These are phyloP conservation scores for Metschnikowia lunata DNA, from an alignment of 805 yeast species.

Conservation along the genomic window DNA sequence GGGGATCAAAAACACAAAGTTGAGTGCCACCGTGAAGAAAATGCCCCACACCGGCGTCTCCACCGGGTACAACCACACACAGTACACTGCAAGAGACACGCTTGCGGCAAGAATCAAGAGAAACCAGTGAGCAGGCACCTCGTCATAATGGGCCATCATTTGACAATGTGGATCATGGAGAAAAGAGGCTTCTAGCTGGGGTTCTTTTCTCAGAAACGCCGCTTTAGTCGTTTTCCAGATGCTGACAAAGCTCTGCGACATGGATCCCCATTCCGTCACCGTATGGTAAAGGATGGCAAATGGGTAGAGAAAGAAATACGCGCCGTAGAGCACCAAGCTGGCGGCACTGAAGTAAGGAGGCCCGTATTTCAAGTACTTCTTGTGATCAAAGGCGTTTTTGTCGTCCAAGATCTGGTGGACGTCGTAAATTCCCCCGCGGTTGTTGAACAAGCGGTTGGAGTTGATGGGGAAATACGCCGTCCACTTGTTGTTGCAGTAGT, in stretches of 20 bases:
- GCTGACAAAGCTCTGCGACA: constrained; percentile 34
- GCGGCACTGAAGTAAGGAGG: constrained; percentile 68
- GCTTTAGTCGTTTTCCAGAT: constrained; percentile 28
- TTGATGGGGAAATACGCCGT: constrained; percentile 49
- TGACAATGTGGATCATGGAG: constrained; percentile 50
- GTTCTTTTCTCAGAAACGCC: constrained; percentile 17
- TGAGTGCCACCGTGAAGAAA: constrained; percentile 52
- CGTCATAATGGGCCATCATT: constrained; percentile 57
- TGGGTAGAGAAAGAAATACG: constrained; percentile 52
- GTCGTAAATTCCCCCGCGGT: constrained; percentile 45
- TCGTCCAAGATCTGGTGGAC: constrained; percentile 44
- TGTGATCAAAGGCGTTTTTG: constrained; percentile 42
- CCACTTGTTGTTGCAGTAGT: constrained; percentile 49
- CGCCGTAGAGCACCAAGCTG: constrained; percentile 54
- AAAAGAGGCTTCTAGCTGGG: constrained; percentile 13
- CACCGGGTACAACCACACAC: constrained; percentile 45
- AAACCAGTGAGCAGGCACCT: constrained; percentile 77
- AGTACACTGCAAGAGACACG: constrained; percentile 39
- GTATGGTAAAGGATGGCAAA: constrained; percentile 49
- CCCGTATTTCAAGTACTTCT: constrained; percentile 49
- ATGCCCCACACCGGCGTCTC: constrained; percentile 64
- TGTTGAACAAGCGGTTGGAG: constrained; percentile 49
- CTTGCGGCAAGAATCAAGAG: constrained; percentile 41
- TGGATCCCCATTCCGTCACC: constrained; percentile 42
- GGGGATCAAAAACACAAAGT: constrained; percentile 55